These are phyloP conservation scores for Colletotrichum paranaense DNA, from an alignment of 2,329 filamentous ascomycete genomes.

Conservation along the genomic window DNA sequence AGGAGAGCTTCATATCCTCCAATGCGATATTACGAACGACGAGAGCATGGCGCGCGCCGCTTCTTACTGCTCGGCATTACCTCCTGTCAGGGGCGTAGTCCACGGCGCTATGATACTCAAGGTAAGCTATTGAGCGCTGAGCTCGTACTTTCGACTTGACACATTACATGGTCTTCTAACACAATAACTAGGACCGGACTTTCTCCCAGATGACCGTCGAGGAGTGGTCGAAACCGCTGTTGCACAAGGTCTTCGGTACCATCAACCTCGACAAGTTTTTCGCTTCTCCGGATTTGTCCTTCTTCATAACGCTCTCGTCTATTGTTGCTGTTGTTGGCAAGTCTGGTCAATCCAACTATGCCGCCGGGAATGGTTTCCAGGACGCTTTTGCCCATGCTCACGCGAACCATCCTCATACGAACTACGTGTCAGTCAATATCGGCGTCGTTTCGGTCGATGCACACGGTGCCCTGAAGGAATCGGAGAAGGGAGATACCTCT, in stretches of 20 bases:
- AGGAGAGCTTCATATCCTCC: constrained; percentile 41
- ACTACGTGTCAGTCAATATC: too few relatives aligned
- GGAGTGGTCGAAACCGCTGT: neutral
- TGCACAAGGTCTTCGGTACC: constrained; percentile 21
- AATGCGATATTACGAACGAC: constrained; percentile 45
- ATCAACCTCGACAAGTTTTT: constrained; percentile 2
- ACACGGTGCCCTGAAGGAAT: too few relatives aligned
- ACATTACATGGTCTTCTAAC: neutral
- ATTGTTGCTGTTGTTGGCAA: constrained; percentile 40
- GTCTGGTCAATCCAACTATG: constrained; percentile 55
- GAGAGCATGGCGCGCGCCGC: constrained; percentile 28
- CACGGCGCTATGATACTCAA: constrained; percentile 55
- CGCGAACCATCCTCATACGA: too few relatives aligned
- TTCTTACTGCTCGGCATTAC: constrained; percentile 20
- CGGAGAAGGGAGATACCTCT: too few relatives aligned
- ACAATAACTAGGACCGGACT: constrained; percentile 3
- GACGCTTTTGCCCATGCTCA: constrained; percentile 47
- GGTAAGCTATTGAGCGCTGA: constrained; percentile 15
- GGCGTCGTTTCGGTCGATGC: too few relatives aligned
- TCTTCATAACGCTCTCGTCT: constrained; percentile 49
- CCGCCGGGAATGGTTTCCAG: constrained; percentile 54
- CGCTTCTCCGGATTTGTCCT: constrained; percentile 20
- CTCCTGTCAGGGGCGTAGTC: constrained; percentile 54
- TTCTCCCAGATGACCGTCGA: constrained; percentile 7
- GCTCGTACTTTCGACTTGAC: constrained; percentile 4